Evolutionary conservation across 495 filamentous ascomycete species (phyloP).

Genomic region (Penicillium odoratum): DNA sequence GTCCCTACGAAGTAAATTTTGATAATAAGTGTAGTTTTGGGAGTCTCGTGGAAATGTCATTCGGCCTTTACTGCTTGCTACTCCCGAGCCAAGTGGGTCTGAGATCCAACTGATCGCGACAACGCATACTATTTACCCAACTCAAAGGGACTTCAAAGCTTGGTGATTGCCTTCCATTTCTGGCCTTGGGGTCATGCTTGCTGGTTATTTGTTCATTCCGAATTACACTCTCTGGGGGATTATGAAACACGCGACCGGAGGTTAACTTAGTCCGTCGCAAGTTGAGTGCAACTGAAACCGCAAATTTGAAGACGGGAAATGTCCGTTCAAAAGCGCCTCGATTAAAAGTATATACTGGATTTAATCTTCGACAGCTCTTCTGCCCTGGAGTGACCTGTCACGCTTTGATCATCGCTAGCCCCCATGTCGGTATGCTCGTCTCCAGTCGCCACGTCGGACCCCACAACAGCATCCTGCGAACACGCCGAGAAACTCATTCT

Average conservation of each 20-base stretch:
- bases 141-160: neutral
- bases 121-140: neutral
- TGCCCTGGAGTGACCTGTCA: conserved; percentile 4
- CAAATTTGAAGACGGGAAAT: neutral
- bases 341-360: conserved; percentile 28
- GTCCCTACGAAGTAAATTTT: too few species aligned
- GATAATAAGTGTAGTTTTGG: neutral
- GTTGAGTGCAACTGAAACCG: conserved; percentile 9
- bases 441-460: neutral
- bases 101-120: neutral
- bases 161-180: neutral
- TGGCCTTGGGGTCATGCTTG: neutral
- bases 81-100: conserved; percentile 1
- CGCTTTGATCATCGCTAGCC: neutral
- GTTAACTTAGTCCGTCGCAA: conserved; percentile 16
- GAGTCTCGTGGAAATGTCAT: neutral
- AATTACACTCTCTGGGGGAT: neutral
- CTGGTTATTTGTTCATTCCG: neutral
- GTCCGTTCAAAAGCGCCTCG: neutral
- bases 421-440: neutral
- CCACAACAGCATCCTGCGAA: conserved; percentile 4
- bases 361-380: conserved; percentile 21
- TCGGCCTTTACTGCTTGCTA: conserved; percentile 1
- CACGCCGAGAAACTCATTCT: conserved; percentile 11
- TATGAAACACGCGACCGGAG: conserved; percentile 2